A percentile compares a stretch with the other conserved stretches of the same genome.
Evolutionary conservation across 495 filamentous ascomycete genomes (phyloP).

Genomic region (Oidiodendron maius): DNA sequence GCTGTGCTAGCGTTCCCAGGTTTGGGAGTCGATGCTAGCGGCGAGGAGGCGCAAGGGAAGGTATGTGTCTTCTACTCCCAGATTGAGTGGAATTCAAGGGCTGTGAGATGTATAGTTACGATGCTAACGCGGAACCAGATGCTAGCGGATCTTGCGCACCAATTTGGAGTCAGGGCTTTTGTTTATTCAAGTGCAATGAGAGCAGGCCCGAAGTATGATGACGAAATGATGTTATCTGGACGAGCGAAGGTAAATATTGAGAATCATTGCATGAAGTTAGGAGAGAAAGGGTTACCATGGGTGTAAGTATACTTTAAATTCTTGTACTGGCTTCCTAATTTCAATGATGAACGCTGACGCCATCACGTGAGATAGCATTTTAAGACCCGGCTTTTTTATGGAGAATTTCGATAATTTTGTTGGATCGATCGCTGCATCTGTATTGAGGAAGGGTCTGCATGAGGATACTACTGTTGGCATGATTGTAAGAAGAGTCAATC

Average conservation of each 20-base stretch:
- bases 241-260: constrained; percentile 24
- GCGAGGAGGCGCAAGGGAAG: constrained; percentile 25
- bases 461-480: constrained; percentile 24
- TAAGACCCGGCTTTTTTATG: constrained; percentile 37
- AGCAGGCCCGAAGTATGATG: constrained; percentile 12
- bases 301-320: constrained; percentile 22
- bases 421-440: constrained; percentile 18
- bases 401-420: constrained; percentile 31
- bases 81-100: background rate
- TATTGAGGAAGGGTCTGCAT: constrained; percentile 24
- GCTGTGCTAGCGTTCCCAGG: constrained; percentile 27
- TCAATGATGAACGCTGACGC: background rate
- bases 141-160: constrained; percentile 25
- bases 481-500: constrained; percentile 17
- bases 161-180: constrained; percentile 22
- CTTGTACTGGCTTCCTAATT: constrained; percentile 12
- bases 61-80: constrained; percentile 10
- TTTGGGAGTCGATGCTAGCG: constrained; percentile 18
- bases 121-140: constrained; percentile 2
- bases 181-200: constrained; percentile 26
- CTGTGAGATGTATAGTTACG: background rate
- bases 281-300: constrained; percentile 24
- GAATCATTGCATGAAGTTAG: constrained; percentile 19
- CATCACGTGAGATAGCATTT: constrained; percentile 20
- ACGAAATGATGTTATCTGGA: constrained; percentile 13